Evolutionary conservation across 257 asterid genomes (phyloP).

Genomic region (Datura wrightii): DNA sequence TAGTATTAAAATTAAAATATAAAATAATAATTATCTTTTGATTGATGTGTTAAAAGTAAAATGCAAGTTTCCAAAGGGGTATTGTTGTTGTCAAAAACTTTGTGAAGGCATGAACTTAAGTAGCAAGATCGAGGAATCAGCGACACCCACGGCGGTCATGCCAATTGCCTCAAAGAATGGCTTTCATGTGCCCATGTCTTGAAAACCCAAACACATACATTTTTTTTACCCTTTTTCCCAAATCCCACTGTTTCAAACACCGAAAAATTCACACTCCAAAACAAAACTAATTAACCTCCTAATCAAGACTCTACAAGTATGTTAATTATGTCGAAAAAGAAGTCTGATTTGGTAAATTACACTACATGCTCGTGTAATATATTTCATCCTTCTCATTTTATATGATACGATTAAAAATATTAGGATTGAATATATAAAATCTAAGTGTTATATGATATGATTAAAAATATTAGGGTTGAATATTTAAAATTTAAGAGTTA

Average conservation of each 20-base stretch:
- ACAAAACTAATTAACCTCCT: neutral
- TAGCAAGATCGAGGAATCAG: conserved; percentile 19
- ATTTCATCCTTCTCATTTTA: neutral
- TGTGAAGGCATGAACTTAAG: conserved; percentile 25
- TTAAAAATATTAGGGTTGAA: too few species aligned
- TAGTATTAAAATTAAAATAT: too few species aligned
- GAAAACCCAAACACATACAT: conserved; percentile 31
- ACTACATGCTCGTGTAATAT: neutral
- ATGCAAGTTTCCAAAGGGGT: neutral
- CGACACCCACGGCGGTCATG: conserved; percentile 6
- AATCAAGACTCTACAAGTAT: neutral
- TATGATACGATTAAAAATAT: too few species aligned
- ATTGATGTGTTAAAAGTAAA: too few species aligned
- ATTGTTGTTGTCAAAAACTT: neutral
- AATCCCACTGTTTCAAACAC: conserved; percentile 38
- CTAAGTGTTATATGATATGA: too few species aligned
- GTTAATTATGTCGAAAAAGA: too few species aligned
- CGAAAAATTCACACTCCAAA: neutral
- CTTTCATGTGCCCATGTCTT: conserved; percentile 38
- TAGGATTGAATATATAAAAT: too few species aligned
- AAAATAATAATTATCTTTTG: too few species aligned
- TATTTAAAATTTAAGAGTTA: too few species aligned
- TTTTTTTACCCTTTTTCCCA: conserved; percentile 31
- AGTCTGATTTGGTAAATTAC: too few species aligned
- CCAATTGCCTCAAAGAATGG: neutral